Conservation (phyloP, 2,329 filamentous ascomycete genomes). For the Tolypocladium album region DNA sequence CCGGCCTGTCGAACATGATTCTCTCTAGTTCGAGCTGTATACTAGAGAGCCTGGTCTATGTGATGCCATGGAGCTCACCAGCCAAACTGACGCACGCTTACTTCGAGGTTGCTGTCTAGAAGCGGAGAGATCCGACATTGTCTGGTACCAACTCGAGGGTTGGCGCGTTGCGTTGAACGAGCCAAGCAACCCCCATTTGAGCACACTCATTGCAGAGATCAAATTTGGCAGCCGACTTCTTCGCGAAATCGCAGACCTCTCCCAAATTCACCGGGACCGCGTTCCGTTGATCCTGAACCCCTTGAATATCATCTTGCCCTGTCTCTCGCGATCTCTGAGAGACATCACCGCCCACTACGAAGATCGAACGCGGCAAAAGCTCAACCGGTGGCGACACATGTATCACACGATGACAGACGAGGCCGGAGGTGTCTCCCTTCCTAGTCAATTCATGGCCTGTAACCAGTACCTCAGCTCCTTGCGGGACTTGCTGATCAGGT, state of each 20-base stretch:
- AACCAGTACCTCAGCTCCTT: conserved; percentile 42
- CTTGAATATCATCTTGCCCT: conserved; percentile 45
- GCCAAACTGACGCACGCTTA: conserved; percentile 24
- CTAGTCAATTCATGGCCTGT: conserved; percentile 43
- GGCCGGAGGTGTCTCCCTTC: conserved; percentile 37
- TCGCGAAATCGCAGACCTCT: conserved; percentile 42
- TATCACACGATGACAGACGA: conserved; percentile 44
- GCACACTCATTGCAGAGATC: conserved; percentile 36
- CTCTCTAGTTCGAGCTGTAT: neutral
- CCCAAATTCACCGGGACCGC: conserved; percentile 38
- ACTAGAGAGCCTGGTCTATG: conserved; percentile 6
- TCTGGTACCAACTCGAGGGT: conserved; percentile 35
- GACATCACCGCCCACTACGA: conserved; percentile 43
- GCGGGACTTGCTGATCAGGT: conserved; percentile 41
- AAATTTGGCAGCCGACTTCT: conserved; percentile 32
- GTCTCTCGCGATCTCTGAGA: conserved; percentile 37
- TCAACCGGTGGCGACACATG: conserved; percentile 47
- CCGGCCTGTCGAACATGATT: neutral
- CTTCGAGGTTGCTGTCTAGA: conserved; percentile 44
- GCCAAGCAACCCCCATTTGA: conserved; percentile 34
- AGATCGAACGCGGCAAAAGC: conserved; percentile 33
- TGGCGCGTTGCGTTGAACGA: conserved; percentile 35
- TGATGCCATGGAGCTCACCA: conserved; percentile 15
- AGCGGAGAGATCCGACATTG: conserved; percentile 39
- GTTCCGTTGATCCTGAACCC: conserved; percentile 42